Percentiles rank a stretch among this genome's conserved stretches.
phyloP scores from a whole-genome alignment of 352 stramenopile species.

The Phytophthora constricta region DNA sequence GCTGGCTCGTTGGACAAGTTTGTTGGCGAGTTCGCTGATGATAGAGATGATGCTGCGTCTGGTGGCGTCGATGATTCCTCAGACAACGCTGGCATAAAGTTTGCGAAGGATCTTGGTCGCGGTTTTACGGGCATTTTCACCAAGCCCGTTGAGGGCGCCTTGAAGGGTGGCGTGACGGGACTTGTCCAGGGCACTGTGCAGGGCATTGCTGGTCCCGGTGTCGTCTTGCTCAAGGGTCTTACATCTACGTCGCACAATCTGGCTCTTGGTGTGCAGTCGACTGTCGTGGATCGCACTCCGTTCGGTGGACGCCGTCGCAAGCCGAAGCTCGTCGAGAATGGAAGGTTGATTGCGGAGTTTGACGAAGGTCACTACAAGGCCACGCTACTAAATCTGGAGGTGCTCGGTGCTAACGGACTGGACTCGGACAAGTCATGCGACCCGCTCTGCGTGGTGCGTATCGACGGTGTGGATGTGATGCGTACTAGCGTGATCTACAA shows the following conservation, averaged over 20 bases:
- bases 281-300: slow-evolving; percentile 76
- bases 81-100: slow-evolving; percentile 77
- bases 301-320: slow-evolving; percentile 79
- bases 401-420: slow-evolving; percentile 75
- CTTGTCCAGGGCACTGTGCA: slow-evolving; percentile 81
- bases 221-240: slow-evolving; percentile 82
- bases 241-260: slow-evolving; percentile 87
- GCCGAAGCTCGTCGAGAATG: slow-evolving; percentile 74
- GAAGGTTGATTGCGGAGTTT: slow-evolving; percentile 69
- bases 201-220: slow-evolving; percentile 79
- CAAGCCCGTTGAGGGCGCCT: slow-evolving; percentile 86
- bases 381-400: slow-evolving; percentile 65
- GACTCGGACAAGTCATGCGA: slow-evolving; percentile 82
- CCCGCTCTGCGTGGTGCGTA: slow-evolving; percentile 72
- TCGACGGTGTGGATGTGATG: slow-evolving; percentile 75
- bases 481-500: slow-evolving; percentile 86
- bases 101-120: slow-evolving; percentile 86
- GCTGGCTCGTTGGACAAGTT: slow-evolving; percentile 88
- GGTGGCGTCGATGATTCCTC: slow-evolving; percentile 34
- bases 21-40: slow-evolving; percentile 79
- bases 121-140: slow-evolving; percentile 88
- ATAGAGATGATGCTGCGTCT: slow-evolving; percentile 37
- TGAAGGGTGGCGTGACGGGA: slow-evolving; percentile 77
- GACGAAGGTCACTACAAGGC: slow-evolving; percentile 69
- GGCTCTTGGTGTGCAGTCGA: slow-evolving; percentile 80